phyloP scores from a whole-genome alignment of 2,329 filamentous ascomycete species.

The Aureobasidium sp. region DNA sequence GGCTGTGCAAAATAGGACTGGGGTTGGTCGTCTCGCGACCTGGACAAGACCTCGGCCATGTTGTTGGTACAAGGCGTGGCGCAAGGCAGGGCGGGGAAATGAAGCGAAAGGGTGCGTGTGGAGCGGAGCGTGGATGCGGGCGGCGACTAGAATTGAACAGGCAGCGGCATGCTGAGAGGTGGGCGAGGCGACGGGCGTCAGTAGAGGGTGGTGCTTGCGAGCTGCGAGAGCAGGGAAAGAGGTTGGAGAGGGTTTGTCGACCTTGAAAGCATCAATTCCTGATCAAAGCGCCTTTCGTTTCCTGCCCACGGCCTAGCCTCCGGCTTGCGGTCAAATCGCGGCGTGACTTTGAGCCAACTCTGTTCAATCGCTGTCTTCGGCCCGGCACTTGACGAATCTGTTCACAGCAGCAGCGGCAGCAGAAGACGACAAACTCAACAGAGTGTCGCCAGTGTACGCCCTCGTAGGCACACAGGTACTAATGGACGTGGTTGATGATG shows the following conservation, averaged over 20 bases:
- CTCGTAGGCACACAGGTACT: not conserved
- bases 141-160: constrained; percentile 3
- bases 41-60: constrained; percentile 37
- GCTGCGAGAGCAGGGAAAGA: not conserved
- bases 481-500: not conserved
- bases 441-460: not conserved
- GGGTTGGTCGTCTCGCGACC: constrained; percentile 33
- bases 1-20: constrained; percentile 29
- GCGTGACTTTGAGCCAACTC: not conserved
- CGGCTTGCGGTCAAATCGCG: not conserved
- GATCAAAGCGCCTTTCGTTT: not conserved
- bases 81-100: constrained; percentile 2
- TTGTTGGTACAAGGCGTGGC: constrained; percentile 2
- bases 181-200: not conserved
- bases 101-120: not conserved
- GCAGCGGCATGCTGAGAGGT: constrained; percentile 5
- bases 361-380: not conserved
- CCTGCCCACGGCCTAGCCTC: not conserved
- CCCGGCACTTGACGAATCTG: not conserved
- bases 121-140: not conserved
- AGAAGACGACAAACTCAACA: not conserved
- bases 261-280: constrained; percentile 5
- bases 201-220: not conserved
- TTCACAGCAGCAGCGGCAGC: too few species aligned
- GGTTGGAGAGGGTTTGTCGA: not conserved